phyloP scores from a whole-genome alignment of 495 filamentous ascomycete genomes.

The Aspergillus affinis region DNA sequence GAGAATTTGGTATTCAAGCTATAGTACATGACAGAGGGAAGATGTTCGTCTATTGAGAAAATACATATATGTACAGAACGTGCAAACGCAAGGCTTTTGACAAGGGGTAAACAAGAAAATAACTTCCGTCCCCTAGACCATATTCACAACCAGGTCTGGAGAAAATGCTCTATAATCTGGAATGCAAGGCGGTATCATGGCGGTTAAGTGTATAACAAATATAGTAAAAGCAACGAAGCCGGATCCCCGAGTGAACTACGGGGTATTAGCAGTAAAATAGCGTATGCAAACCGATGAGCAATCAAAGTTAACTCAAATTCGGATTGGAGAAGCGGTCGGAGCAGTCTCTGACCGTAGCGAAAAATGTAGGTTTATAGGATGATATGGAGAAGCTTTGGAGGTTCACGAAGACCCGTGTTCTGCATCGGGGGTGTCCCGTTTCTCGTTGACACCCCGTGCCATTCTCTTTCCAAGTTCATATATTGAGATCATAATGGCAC shows the following conservation, averaged over 20 bases:
- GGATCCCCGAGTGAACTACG: not conserved
- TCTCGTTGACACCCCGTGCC: slow-evolving; percentile 76
- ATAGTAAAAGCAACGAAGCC: not conserved
- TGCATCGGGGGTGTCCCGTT: slow-evolving; percentile 31
- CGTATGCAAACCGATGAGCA: not conserved
- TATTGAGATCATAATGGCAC: slow-evolving; percentile 99
- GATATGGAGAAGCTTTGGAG: not conserved
- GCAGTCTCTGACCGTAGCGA: not conserved
- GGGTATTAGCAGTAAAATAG: not conserved
- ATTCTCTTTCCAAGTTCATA: slow-evolving; percentile 95
- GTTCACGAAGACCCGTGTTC: slow-evolving; percentile 9
- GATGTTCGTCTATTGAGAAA: slow-evolving; percentile 8
- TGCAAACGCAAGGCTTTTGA: slow-evolving; percentile 14
- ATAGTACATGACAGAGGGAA: slow-evolving; percentile 6
- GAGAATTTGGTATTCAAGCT: not conserved
- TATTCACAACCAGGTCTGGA: not conserved
- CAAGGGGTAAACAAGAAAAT: not conserved
- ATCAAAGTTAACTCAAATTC: slow-evolving; percentile 1
- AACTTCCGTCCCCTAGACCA: not conserved
- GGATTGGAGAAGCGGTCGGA: not conserved
- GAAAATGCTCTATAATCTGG: not conserved
- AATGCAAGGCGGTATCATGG: not conserved
- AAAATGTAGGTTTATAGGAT: not conserved
- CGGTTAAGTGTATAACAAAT: not conserved
- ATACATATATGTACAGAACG: slow-evolving; percentile 14